phyloP scores from a whole-genome alignment of 106 monocot species.

The Alisma plantagoaquatica region DNA sequence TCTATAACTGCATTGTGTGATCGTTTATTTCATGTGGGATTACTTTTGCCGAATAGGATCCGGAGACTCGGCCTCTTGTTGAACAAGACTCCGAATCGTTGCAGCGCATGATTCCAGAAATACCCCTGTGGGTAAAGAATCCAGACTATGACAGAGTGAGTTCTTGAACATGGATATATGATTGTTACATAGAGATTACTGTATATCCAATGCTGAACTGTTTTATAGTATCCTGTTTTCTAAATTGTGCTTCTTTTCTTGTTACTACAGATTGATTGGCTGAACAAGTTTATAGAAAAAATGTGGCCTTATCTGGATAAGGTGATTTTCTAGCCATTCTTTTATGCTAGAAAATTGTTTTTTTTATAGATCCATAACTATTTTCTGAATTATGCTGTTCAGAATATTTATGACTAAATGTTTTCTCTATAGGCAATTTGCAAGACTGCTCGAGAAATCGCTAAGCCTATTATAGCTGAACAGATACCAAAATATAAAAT shows the following conservation, averaged over 20 bases:
- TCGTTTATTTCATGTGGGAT: background rate
- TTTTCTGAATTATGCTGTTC: no score
- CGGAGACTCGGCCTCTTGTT: conserved; percentile 32
- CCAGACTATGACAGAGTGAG: conserved; percentile 90
- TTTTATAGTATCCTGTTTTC: no score
- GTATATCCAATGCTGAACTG: no score
- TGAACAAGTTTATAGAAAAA: conserved; percentile 67
- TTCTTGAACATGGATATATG: no score
- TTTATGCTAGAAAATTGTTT: no score
- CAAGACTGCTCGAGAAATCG: conserved; percentile 64
- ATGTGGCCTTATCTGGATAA: conserved; percentile 99
- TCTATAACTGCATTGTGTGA: background rate
- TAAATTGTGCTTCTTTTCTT: conserved; percentile 9
- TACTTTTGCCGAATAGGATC: conserved; percentile 31
- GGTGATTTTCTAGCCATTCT: no score
- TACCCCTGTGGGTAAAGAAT: conserved; percentile 87
- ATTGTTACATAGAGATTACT: no score
- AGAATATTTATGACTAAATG: conserved; percentile 1
- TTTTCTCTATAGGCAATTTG: conserved; percentile 62
- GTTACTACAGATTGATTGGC: conserved; percentile 74
- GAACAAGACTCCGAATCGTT: conserved; percentile 60
- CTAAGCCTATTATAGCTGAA: conserved; percentile 79
- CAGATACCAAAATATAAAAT: conserved; percentile 73
- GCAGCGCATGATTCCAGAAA: conserved; percentile 84
- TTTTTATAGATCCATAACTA: no score